Evolutionary conservation across 257 asterid genomes (phyloP).

Genomic region (Jacaranda copaia): DNA sequence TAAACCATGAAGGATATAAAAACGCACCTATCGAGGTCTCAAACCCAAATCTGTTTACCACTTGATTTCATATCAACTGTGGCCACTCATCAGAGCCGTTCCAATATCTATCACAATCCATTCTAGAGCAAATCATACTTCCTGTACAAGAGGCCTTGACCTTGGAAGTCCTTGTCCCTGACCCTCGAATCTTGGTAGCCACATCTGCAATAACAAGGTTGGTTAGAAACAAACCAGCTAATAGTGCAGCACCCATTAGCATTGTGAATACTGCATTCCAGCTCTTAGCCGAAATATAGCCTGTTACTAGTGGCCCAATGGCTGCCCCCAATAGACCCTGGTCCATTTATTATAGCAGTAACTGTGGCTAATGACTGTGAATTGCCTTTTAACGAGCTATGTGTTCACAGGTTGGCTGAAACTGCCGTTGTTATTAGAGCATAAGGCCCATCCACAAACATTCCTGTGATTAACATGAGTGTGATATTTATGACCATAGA

Average conservation of each 20-base stretch:
- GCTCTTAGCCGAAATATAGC: conserved; percentile 69
- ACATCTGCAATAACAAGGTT: conserved; percentile 67
- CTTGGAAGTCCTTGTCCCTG: conserved; percentile 32
- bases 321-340: conserved; percentile 85
- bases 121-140: conserved; percentile 45
- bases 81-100: background rate
- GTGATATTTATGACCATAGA: conserved; percentile 57
- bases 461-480: conserved; percentile 63
- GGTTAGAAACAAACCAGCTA: conserved; percentile 70
- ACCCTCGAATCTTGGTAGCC: conserved; percentile 50
- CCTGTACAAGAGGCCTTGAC: conserved; percentile 34
- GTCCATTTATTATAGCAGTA: conserved; percentile 76
- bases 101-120: background rate
- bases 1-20: conserved; percentile 28
- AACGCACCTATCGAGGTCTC: background rate
- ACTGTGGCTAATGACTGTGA: conserved; percentile 75
- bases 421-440: conserved; percentile 83
- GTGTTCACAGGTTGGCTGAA: conserved; percentile 86
- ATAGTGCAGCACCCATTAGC: conserved; percentile 69
- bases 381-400: conserved; percentile 66
- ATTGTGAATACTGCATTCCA: conserved; percentile 72
- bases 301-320: conserved; percentile 69
- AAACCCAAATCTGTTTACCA: conserved; percentile 16
- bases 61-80: conserved; percentile 24
- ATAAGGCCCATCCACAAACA: conserved; percentile 74